Percentiles rank a stretch among this genome's conserved stretches.
Evolutionary conservation across 345 rosid species (phyloP).

Genomic region (Gossypium sturtianum): DNA sequence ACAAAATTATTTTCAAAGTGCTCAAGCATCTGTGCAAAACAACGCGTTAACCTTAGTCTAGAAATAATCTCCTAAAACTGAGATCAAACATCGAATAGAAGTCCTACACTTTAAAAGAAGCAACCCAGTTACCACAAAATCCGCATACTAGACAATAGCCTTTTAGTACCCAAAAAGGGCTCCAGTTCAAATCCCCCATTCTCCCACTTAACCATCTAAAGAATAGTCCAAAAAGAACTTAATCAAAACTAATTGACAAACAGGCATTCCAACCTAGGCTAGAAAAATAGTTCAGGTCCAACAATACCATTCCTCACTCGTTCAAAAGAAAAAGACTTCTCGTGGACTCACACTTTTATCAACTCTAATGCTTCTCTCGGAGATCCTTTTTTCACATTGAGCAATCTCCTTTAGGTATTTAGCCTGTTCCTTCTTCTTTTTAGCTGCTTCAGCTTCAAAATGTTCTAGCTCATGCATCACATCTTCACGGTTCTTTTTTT

Average conservation of each 20-base stretch:
- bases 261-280: neutral
- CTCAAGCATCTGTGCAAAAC: neutral
- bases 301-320: neutral
- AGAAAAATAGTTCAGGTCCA: neutral
- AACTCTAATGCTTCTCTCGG: slow-evolving; percentile 61
- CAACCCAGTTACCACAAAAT: neutral
- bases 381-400: slow-evolving; percentile 68
- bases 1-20: neutral
- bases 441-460: slow-evolving; percentile 53
- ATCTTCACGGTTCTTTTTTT: slow-evolving; percentile 51
- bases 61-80: neutral
- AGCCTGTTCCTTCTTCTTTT: slow-evolving; percentile 70
- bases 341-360: slow-evolving; percentile 62
- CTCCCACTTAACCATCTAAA: neutral
- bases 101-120: neutral
- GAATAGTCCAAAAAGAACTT: neutral
- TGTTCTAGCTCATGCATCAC: slow-evolving; percentile 56
- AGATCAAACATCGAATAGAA: slow-evolving; percentile 3
- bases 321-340: neutral
- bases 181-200: neutral
- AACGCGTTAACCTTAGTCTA: neutral
- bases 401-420: slow-evolving; percentile 79
- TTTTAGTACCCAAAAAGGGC: neutral
- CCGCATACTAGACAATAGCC: neutral
- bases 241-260: neutral